Conservation (phyloP, 2,329 filamentous ascomycete genomes). For the Tolypocladium inflatum region DNA sequence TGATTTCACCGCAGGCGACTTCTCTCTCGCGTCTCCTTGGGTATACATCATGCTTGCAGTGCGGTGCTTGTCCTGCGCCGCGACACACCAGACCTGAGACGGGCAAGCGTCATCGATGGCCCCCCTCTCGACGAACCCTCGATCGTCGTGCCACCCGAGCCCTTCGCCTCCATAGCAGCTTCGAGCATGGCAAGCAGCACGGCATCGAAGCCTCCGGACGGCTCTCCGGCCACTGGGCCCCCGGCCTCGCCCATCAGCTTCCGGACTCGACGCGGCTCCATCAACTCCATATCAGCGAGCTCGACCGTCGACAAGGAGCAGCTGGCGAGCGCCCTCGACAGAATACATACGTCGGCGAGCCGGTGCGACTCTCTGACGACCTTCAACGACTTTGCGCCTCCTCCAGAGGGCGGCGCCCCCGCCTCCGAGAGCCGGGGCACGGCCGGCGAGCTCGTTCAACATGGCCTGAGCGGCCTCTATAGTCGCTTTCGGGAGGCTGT, state of each 20-base stretch:
- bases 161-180: slow-evolving; percentile 6
- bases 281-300: slow-evolving; percentile 29
- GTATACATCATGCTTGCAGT: slow-evolving; percentile 4
- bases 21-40: not conserved
- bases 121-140: not conserved
- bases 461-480: slow-evolving; percentile 83
- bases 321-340: slow-evolving; percentile 68
- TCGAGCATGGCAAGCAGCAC: slow-evolving; percentile 19
- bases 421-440: slow-evolving; percentile 59
- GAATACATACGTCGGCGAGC: slow-evolving; percentile 83
- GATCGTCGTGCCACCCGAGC: not conserved
- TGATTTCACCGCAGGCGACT: not conserved
- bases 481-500: slow-evolving; percentile 76
- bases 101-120: not conserved
- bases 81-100: slow-evolving; percentile 4
- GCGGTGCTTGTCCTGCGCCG: not conserved
- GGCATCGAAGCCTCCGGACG: slow-evolving; percentile 18
- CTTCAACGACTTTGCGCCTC: slow-evolving; percentile 84
- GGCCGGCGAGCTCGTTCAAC: slow-evolving; percentile 66
- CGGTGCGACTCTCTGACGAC: slow-evolving; percentile 78
- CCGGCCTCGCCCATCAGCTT: slow-evolving; percentile 20
- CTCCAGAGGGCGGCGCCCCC: slow-evolving; percentile 44
- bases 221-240: slow-evolving; percentile 15
- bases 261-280: slow-evolving; percentile 27
- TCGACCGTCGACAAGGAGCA: slow-evolving; percentile 56